phyloP scores from a whole-genome alignment of 2,329 filamentous ascomycete genomes.

The Fusarium buxicola region DNA sequence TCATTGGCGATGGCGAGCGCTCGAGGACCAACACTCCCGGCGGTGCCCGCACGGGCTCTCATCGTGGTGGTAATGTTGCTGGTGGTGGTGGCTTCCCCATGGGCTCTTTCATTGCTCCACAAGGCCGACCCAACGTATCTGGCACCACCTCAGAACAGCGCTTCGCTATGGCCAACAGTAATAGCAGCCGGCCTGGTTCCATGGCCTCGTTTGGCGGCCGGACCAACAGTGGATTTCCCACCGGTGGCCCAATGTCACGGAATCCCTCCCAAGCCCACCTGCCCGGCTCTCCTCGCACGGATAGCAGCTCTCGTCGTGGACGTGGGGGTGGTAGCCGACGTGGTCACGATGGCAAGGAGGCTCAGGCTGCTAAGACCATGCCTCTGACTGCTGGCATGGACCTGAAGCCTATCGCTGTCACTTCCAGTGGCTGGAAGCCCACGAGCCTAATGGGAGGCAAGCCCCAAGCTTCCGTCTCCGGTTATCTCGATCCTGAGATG shows the following conservation, averaged over 20 bases:
- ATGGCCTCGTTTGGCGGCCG: constrained; percentile 56
- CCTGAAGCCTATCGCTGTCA: constrained; percentile 80
- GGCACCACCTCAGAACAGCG: constrained; percentile 83
- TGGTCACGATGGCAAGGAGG: constrained; percentile 69
- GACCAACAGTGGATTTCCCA: constrained; percentile 70
- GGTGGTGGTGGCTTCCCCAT: constrained; percentile 67
- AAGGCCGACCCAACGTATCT: constrained; percentile 71
- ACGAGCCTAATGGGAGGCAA: constrained; percentile 68
- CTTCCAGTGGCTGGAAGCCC: constrained; percentile 90
- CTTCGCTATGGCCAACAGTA: constrained; percentile 72
- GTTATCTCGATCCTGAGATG: constrained; percentile 85
- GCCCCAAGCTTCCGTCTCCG: constrained; percentile 55
- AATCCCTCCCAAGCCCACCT: constrained; percentile 69
- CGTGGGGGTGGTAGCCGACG: constrained; percentile 73
- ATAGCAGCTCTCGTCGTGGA: constrained; percentile 65
- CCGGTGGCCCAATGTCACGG: constrained; percentile 71
- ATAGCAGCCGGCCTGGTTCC: constrained; percentile 49
- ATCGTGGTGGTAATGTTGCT: constrained; percentile 43
- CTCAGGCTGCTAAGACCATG: constrained; percentile 85
- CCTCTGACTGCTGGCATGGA: constrained; percentile 87
- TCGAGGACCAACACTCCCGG: constrained; percentile 50
- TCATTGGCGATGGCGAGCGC: constrained; percentile 78
- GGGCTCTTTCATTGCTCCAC: constrained; percentile 73
- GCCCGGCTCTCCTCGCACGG: constrained; percentile 78
- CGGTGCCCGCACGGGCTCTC: constrained; percentile 24